phyloP scores from a whole-genome alignment of 116 monocot genomes.

The Trichopus zeylanicus region DNA sequence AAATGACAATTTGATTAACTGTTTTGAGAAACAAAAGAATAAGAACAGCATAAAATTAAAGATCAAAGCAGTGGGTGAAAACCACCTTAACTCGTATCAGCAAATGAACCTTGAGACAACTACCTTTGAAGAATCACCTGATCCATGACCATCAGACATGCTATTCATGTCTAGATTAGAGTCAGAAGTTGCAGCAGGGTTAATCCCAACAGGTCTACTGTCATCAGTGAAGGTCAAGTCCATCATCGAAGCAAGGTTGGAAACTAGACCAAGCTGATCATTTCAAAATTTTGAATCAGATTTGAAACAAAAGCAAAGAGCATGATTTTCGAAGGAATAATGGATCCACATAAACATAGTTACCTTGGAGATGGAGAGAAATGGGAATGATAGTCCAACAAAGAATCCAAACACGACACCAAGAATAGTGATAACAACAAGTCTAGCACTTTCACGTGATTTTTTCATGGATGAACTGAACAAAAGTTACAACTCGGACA shows the following conservation, averaged over 20 bases:
- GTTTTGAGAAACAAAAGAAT: not conserved
- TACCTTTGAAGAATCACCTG: constrained; percentile 37
- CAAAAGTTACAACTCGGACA: not conserved
- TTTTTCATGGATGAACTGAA: constrained; percentile 20
- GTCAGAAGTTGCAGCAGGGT: constrained; percentile 4
- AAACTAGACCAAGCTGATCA: constrained; percentile 26
- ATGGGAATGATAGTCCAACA: constrained; percentile 26
- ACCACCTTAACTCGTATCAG: not conserved
- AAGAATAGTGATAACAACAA: constrained; percentile 26
- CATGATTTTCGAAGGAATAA: not conserved
- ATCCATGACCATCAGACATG: constrained; percentile 16
- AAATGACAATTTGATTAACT: not conserved
- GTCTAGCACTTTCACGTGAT: constrained; percentile 29
- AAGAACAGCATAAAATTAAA: not conserved
- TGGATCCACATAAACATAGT: not conserved
- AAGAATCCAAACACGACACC: constrained; percentile 37
- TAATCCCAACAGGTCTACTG: constrained; percentile 2
- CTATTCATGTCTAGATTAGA: not conserved
- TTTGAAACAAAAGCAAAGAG: not conserved
- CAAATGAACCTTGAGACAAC: constrained; percentile 1
- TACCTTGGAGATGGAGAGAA: constrained; percentile 21
- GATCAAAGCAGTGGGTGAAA: too few relatives aligned
- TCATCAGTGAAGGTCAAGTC: constrained; percentile 21
- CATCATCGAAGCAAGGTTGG: constrained; percentile 15
- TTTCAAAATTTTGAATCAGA: constrained; percentile 4